Percentiles rank a stretch among this genome's conserved stretches.
Conservation (phyloP, 176 grass and related monocot species). For the Ananas comosus region DNA sequence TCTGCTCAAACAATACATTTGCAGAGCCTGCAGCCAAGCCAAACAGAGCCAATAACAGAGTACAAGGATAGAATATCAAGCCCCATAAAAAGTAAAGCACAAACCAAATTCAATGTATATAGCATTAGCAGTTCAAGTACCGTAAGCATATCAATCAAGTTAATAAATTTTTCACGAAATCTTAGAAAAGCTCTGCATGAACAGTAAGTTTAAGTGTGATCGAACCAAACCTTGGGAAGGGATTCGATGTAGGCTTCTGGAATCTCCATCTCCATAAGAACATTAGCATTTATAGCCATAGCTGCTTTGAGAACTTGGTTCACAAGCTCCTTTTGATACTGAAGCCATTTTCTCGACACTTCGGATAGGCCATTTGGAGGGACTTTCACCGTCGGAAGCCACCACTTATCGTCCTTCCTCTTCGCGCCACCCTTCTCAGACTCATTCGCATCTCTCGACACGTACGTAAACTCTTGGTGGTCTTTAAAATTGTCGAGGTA, state of each 20-base stretch:
- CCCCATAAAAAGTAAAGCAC: no score
- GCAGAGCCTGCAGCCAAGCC: no score
- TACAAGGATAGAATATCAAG: no score
- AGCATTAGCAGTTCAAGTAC: no score
- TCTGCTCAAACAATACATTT: no score
- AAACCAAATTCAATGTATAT: no score
- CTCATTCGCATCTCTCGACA: constrained; percentile 32
- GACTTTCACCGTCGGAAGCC: constrained; percentile 70
- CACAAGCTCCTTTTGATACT: constrained; percentile 60
- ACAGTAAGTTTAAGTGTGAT: neutral
- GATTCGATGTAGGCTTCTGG: constrained; percentile 58
- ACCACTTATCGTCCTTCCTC: constrained; percentile 63
- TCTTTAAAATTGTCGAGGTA: constrained; percentile 59
- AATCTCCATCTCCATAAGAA: constrained; percentile 57
- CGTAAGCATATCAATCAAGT: no score
- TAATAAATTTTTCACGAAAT: no score
- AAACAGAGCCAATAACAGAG: no score
- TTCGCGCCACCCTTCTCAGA: constrained; percentile 16
- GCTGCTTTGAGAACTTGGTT: constrained; percentile 74
- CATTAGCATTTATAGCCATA: constrained; percentile 72
- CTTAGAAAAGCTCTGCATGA: no score
- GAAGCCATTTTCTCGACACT: constrained; percentile 41
- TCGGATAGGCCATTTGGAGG: constrained; percentile 48
- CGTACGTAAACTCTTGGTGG: constrained; percentile 65
- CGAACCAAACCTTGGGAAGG: constrained; percentile 52